These are phyloP conservation scores for Parsonsia alboflavescens DNA, from an alignment of 257 asterid species.

Conservation along the genomic window DNA sequence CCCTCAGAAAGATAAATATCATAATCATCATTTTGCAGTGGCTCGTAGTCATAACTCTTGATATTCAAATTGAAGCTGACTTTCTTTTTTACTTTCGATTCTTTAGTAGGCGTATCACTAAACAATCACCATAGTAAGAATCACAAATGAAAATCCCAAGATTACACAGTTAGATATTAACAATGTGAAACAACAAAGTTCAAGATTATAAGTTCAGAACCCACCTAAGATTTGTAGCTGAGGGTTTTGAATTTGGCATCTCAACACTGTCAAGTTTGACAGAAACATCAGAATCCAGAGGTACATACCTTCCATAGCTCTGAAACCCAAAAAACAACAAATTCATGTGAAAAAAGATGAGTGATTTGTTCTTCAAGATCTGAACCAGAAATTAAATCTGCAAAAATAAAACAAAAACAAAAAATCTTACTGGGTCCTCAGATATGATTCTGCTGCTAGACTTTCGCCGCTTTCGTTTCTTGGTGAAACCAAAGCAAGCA, in stretches of 20 bases:
- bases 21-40: constrained; percentile 38
- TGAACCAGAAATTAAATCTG: not conserved
- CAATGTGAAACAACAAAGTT: too few relatives aligned
- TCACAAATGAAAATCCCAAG: not conserved
- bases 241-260: constrained; percentile 21
- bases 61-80: constrained; percentile 70
- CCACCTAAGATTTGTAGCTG: constrained; percentile 38
- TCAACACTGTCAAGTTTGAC: constrained; percentile 25
- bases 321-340: constrained; percentile 10
- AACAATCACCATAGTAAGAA: constrained; percentile 9
- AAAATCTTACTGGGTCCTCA: constrained; percentile 29
- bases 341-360: not conserved
- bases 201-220: constrained; percentile 6
- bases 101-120: constrained; percentile 46
- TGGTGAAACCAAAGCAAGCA: constrained; percentile 55
- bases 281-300: constrained; percentile 46
- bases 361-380: not conserved
- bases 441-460: constrained; percentile 27
- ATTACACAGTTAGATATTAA: not conserved
- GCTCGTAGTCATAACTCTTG: constrained; percentile 65
- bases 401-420: not conserved
- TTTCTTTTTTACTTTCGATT: constrained; percentile 53
- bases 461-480: constrained; percentile 39
- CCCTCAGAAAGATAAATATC: constrained; percentile 29
- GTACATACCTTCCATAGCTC: constrained; percentile 52